Percentiles rank a stretch among this genome's conserved stretches.
These are phyloP conservation scores for Paramecium octaurelia DNA, from an alignment of 73 alveolate species.

Conservation along the genomic window DNA sequence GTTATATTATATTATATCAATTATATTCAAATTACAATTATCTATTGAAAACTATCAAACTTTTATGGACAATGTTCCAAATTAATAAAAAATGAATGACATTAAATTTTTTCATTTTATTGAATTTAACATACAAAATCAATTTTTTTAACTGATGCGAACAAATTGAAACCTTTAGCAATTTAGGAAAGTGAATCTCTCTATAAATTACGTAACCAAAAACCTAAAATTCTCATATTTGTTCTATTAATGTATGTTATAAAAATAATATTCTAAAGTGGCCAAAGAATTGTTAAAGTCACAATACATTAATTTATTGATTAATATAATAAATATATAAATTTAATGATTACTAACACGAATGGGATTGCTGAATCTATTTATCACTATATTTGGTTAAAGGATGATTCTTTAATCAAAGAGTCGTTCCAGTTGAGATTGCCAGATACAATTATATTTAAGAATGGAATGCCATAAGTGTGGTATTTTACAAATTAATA, in stretches of 20 bases:
- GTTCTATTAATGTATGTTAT: background rate
- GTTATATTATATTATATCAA: background rate
- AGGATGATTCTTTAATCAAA: slow-evolving; percentile 45
- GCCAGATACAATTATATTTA: slow-evolving; percentile 45
- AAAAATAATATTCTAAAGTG: background rate
- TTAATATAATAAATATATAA: background rate
- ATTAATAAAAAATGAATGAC: no score
- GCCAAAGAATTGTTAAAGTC: background rate
- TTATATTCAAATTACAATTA: background rate
- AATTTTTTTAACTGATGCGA: slow-evolving; percentile 33
- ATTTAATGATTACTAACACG: slow-evolving; percentile 55
- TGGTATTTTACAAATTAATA: slow-evolving; percentile 59
- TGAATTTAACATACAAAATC: no score
- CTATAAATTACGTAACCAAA: background rate
- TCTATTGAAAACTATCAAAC: background rate
- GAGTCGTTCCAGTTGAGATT: slow-evolving; percentile 41
- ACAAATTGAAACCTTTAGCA: no score
- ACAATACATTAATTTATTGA: slow-evolving; percentile 43
- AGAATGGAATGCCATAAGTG: slow-evolving; percentile 48
- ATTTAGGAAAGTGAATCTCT: slow-evolving; percentile 80
- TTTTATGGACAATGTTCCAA: no score
- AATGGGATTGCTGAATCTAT: slow-evolving; percentile 43
- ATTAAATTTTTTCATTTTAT: no score
- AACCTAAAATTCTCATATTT: no score
- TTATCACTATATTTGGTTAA: slow-evolving; percentile 54